Evolutionary conservation across 495 filamentous ascomycete genomes (phyloP), one percentile per base, ranked within the genome.

Genomic region (Chaetomium fimeti): DNA sequence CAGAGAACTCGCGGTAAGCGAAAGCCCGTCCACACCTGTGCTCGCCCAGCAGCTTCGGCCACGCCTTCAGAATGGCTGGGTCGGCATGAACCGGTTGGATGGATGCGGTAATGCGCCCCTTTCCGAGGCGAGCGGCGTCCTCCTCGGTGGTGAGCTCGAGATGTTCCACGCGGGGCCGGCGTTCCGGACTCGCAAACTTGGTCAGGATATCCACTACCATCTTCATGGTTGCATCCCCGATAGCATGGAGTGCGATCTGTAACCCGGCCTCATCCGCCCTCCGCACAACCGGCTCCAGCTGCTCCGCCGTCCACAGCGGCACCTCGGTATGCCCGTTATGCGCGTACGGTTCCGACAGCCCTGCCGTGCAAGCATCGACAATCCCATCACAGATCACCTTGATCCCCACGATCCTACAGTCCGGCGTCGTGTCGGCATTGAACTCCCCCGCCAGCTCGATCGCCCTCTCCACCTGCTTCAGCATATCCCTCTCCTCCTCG

Each of bases 311-410:
- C 85, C 85, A 88, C 53, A 87, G 79, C 2, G 85, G 84, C 2
- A 84, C 82, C 48, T 78, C 74, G 4, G 70, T 71, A 42, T 76
- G 69, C 6, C 67, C 69, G 61, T 82, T 80, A n/a, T 77, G 77
- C 15, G 78, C 70, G 68, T 89, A 89, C 6, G 87, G 86, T 70
- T 88, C 80, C 5, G 77, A 73, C 36, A 89, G 72, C 5, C 82
- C 85, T 0, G 87, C 87, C 5, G 87, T 89, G 71, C 86, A 89
- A 0, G 82, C 85, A 63, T 89, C 87, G 51, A 89, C 77, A 11
- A 88, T 84, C 1, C 87, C 87, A 61, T 89, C 87, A 62, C 85
- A 86, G 49, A 89, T 89, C 24, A 89, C 75, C 65, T 89, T 89
- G 67, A 89, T 83, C n/a, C 87, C 87, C 2, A 83, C 80, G 18